Base-by-base conservation (phyloP, 768 basidiomycete genomes). In the Boletus vinaceobasis region DNA sequence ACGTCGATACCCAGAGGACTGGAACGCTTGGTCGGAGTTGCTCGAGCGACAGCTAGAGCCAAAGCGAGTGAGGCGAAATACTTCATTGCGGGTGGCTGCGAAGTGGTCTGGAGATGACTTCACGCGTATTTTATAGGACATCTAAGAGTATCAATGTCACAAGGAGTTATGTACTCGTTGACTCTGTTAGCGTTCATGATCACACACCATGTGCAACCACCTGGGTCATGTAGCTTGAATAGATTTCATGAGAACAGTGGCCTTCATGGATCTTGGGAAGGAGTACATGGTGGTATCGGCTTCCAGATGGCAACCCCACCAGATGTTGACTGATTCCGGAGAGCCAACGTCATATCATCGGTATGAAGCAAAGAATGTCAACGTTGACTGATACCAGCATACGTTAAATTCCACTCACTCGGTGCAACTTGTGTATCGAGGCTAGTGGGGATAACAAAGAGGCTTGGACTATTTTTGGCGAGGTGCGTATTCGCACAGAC, bases 1-100 rank as follows among this genome's bases (percentile, higher is more conserved):
- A 86, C 79, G 56, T 85, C 84, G 44, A 84, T 79, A 17, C 83
- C 83, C 50, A 72, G 61, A 37, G 77, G 79, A 9, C 65, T 42
- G 7, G 77, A 73, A 13, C 76, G 76, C 53, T 65, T 62, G 43
- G 54, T 38, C 7, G 58, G 59, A 13, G 48, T 57, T 13, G 63
- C 67, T 10, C 26, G 49, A 21, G 43, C 60, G 7, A 52, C 51
- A 14, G 67, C 48, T 1, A 60, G 33, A 53, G 55, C 50, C 15
- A 67, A 42, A 27, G 54, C 51, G 21, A 69, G 56, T 29, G 49
- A 37, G 26, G 54, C 38, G 26, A 66, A 44, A 43, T 23, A 58
- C 32, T 64, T 70, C 68, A 69, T 70, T 7, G 1, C 31, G 36
- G 40, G 38, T 7, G 35, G 10, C 39, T 32, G 36, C 1, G 31